Base-by-base conservation (phyloP, 106 monocot genomes). In the Allium fistulosum region DNA sequence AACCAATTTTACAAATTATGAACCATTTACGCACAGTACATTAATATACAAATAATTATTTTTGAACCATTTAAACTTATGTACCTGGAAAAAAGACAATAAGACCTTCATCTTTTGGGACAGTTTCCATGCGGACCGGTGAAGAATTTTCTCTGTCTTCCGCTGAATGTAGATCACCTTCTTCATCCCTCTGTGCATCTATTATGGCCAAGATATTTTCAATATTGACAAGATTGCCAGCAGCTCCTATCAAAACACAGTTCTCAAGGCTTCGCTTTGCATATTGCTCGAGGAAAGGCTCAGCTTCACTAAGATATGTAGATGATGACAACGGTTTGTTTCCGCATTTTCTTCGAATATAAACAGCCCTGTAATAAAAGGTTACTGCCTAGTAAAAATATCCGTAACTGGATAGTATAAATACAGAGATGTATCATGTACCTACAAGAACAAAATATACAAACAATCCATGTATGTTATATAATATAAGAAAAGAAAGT, bases 11-110 rank as follows among this genome's bases (percentile, higher is more conserved):
- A 37, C 37, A 37, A 37, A 5, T 37, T 37, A 37, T 37, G 37
- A 37, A 37, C 37, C 5, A 37, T 37, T 37, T 37, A 37, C 1
- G 37, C 37, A 37, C 37, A 0, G 37, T 37, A 37, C 37, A 37
- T 37, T 37, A 37, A 37, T 2, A 9, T 63, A 6, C 62, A 63
- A 37, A 37, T 37, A 2, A 37, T 37, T 5, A 37, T 37, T 37
- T 37, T 37, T 5, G 37, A 37, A 37, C 37, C 37, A 37, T 37
- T 37, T 5, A 37, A 37, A 37, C 5, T 37, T 48, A 56, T 57
- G 76, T 81, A 99, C 99, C 93, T 66, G 99, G 99, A 74, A 99
- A 99, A 62, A 99, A 99, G 11, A 99, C 74, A 78, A 99, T 85
- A 66, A 99, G 87, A 76, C 99, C 99, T 58, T 90, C 87, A 52